phyloP scores from a whole-genome alignment of 495 filamentous ascomycete genomes.

The Xylaria bambusicola region DNA sequence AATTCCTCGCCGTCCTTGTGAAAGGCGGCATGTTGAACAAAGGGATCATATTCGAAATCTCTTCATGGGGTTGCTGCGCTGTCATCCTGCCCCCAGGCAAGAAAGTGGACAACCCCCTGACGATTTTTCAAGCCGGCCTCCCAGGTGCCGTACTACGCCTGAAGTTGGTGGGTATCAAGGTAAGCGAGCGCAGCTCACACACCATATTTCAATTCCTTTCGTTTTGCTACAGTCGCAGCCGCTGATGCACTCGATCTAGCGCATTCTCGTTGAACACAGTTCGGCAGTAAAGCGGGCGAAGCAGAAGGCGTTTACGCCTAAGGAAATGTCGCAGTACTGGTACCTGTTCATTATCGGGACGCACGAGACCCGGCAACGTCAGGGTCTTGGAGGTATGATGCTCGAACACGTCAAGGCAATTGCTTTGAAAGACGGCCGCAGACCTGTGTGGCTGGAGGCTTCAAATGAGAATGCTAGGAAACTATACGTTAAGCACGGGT shows the following conservation, averaged over 20 bases:
- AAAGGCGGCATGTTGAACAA: slow-evolving; percentile 4
- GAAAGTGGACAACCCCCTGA: neutral
- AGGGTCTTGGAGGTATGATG: slow-evolving; percentile 11
- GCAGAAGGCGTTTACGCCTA: slow-evolving; percentile 4
- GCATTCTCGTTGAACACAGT: neutral
- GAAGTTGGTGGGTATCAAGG: neutral
- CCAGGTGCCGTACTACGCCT: neutral
- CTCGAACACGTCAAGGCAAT: slow-evolving; percentile 13
- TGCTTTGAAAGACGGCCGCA: slow-evolving; percentile 4
- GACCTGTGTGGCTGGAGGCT: slow-evolving; percentile 17
- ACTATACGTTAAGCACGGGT: slow-evolving; percentile 16
- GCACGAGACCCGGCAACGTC: slow-evolving; percentile 2
- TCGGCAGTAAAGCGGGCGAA: slow-evolving; percentile 9
- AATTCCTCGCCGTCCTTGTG: neutral
- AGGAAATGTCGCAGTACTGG: slow-evolving; percentile 12
- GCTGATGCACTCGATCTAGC: no score
- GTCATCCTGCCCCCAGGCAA: slow-evolving; percentile 10
- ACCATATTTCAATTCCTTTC: neutral
- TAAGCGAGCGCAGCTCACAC: neutral
- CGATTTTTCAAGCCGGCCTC: neutral
- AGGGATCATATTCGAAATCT: slow-evolving; percentile 5
- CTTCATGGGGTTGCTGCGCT: slow-evolving; percentile 14
- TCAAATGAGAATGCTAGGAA: slow-evolving; percentile 3
- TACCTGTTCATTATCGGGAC: slow-evolving; percentile 20
- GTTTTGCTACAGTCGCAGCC: neutral